These are phyloP conservation scores for Choricystis sp. DNA, from an alignment of 139 green algal species.

Conservation along the genomic window DNA sequence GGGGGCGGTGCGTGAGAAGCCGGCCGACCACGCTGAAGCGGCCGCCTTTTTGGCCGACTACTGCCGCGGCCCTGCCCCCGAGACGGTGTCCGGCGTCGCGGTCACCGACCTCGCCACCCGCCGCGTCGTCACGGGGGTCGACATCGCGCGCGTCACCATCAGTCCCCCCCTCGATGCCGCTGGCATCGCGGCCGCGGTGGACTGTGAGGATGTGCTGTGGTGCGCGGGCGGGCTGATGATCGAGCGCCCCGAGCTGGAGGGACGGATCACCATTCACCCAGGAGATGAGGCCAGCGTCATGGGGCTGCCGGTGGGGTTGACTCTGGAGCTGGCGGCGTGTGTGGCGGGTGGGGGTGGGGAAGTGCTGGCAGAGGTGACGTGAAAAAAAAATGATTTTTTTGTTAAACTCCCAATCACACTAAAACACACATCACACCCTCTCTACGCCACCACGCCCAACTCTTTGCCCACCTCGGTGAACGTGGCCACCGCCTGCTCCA, in stretches of 20 bases:
- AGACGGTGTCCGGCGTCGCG: constrained; percentile 10
- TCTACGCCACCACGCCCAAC: constrained; percentile 13
- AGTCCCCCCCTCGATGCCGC: background rate
- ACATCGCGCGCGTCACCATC: constrained; percentile 10
- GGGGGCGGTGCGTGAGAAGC: constrained; percentile 45
- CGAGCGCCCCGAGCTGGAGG: constrained; percentile 31
- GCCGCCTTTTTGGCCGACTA: constrained; percentile 24
- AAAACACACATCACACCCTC: background rate
- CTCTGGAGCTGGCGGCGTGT: background rate
- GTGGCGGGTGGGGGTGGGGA: background rate
- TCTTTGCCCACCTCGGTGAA: constrained; percentile 18
- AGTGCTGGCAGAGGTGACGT: background rate
- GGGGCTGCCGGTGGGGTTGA: constrained; percentile 28
- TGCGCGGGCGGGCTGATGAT: constrained; percentile 41
- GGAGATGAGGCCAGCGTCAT: constrained; percentile 42
- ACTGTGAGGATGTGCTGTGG: no score
- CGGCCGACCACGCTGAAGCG: constrained; percentile 23
- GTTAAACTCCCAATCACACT: no score
- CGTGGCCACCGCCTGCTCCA: constrained; percentile 19
- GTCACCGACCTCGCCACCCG: background rate
- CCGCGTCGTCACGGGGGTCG: background rate
- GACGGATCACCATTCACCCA: constrained; percentile 19
- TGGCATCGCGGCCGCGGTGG: no score
- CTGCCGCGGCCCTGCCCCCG: constrained; percentile 14
- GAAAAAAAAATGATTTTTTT: background rate